Base-by-base conservation (phyloP, 2,329 filamentous ascomycete species). In the Niveomyces coronatus region DNA sequence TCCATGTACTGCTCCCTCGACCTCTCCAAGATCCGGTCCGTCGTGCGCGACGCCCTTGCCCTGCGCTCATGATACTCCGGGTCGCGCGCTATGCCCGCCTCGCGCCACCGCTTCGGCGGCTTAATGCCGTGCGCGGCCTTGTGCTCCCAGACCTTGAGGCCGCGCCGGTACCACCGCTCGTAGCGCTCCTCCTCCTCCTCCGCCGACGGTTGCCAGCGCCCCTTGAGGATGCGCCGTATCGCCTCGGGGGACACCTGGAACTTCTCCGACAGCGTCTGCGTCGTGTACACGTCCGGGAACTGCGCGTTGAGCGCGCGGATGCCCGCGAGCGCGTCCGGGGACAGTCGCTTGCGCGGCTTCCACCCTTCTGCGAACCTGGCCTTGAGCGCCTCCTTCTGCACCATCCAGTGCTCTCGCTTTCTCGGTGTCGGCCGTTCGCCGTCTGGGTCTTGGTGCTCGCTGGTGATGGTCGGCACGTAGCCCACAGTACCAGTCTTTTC, bases 161-260 rank as follows among this genome's bases (percentile, higher is more conserved):
- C 78, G 37, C 78, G 65, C 14, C 67, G 66, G 50, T 73, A 70
- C 78, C 78, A 82, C 17, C 78, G 63, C 47, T 64, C 60, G 52
- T 78, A 71, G 39, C 77, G 68, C 3, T 70, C 61, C 43, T 67
- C 55, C 44, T 78, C 72, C 50, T 79, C 71, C 37, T 76, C 68
- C 18, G 69, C 66, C 7, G 55, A 65, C 4, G 84, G 79, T 49
- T 62, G 61, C 80, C 85, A 91, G 43, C 85, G 87, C 56, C 74
- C 76, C 63, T 75, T 85, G 44, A 98, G 64, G 37, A 98, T 94
- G 24, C 91, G 75, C 9, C 88, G 78, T 42, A 96, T 84, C 1
- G 79, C 85, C 56, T 98, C 91, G 3, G 84, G 69, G 1, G 86
- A 87, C n/a, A 95, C 69, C 56, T 87, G 70, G 60, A 96, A 98